Evolutionary conservation across 768 basidiomycete genomes (phyloP).

Genomic region (Amanita brunnescens): DNA sequence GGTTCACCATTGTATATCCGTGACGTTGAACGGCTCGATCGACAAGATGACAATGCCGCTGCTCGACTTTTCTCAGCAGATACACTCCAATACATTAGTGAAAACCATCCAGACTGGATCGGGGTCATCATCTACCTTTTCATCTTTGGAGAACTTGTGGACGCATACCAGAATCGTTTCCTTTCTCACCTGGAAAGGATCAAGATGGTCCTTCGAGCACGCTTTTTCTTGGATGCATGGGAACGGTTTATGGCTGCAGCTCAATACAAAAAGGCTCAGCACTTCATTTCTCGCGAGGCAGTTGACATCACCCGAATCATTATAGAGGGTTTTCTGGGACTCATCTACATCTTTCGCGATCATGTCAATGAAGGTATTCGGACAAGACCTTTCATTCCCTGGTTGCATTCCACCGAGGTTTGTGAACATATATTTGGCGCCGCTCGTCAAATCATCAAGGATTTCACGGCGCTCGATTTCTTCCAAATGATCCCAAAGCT

Average conservation of each 20-base stretch:
- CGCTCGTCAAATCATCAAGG: conserved; percentile 19
- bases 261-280: conserved; percentile 14
- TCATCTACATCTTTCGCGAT: conserved; percentile 28
- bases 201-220: conserved; percentile 22
- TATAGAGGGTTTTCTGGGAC: conserved; percentile 21
- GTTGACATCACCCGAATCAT: conserved; percentile 21
- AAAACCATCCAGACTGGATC: conserved; percentile 14
- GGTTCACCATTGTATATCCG: conserved; percentile 16
- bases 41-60: conserved; percentile 37
- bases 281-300: conserved; percentile 26
- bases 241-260: conserved; percentile 11
- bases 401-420: conserved; percentile 22
- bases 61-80: conserved; percentile 24
- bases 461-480: conserved; percentile 27
- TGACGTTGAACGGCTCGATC: conserved; percentile 28
- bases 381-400: conserved; percentile 20
- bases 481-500: conserved; percentile 20
- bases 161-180: conserved; percentile 27
- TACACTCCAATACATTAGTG: conserved; percentile 12
- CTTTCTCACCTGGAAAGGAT: conserved; percentile 18
- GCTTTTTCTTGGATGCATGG: conserved; percentile 23
- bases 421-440: conserved; percentile 28
- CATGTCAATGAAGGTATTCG: conserved; percentile 6
- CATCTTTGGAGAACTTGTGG: conserved; percentile 27
- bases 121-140: conserved; percentile 27